These are phyloP conservation scores for Cladorrhinum samala DNA, from an alignment of 495 filamentous ascomycete genomes.

Conservation along the genomic window DNA sequence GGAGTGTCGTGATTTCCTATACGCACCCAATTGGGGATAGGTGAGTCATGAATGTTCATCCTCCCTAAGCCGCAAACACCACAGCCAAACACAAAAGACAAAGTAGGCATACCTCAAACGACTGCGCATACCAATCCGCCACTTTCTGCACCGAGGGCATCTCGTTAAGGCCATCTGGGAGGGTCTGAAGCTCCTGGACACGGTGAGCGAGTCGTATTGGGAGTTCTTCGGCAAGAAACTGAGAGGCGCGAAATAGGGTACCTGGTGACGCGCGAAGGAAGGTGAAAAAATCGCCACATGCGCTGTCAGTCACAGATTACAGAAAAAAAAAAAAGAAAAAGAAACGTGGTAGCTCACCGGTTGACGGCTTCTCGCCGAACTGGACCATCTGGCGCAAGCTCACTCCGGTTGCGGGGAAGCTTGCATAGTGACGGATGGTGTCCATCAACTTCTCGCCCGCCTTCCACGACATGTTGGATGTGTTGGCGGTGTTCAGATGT, in stretches of 20 bases:
- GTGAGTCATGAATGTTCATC: slow-evolving; percentile 21
- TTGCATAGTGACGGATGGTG: slow-evolving; percentile 97
- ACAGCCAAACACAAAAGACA: neutral
- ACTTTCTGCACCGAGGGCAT: slow-evolving; percentile 97
- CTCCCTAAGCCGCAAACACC: neutral
- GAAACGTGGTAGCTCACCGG: slow-evolving; percentile 49
- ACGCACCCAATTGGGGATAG: neutral
- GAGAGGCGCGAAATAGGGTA: slow-evolving; percentile 92
- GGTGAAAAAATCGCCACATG: neutral
- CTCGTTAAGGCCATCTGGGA: slow-evolving; percentile 96
- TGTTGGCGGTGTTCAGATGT: slow-evolving; percentile 21
- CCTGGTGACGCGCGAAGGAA: slow-evolving; percentile 45
- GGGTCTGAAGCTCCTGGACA: slow-evolving; percentile 82
- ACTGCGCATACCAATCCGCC: slow-evolving; percentile 98
- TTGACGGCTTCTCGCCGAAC: slow-evolving; percentile 86
- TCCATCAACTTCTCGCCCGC: slow-evolving; percentile 86
- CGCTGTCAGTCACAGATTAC: slow-evolving; percentile 10
- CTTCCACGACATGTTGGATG: slow-evolving; percentile 75
- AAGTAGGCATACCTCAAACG: slow-evolving; percentile 85
- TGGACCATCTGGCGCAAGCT: slow-evolving; percentile 98
- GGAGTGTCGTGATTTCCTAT: slow-evolving; percentile 84
- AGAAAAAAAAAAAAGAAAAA: slow-evolving; percentile 9
- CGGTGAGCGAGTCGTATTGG: slow-evolving; percentile 95
- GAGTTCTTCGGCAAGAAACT: slow-evolving; percentile 97
- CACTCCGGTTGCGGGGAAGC: slow-evolving; percentile 94